These are phyloP conservation scores for Leptographium lundbergii DNA, from an alignment of 2,329 filamentous ascomycete genomes.

Conservation along the genomic window DNA sequence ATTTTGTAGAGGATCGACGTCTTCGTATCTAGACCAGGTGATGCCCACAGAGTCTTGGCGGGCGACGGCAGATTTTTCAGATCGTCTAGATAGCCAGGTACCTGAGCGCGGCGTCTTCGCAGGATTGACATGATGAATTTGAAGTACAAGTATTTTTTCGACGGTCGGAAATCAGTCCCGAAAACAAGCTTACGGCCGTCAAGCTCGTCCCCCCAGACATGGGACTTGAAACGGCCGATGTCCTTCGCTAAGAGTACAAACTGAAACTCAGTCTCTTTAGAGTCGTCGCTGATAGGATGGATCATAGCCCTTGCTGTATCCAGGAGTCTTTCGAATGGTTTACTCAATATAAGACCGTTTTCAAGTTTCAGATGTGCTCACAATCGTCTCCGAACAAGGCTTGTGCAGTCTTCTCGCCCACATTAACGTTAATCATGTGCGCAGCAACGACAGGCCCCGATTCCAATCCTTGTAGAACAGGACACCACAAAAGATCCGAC, in stretches of 20 bases:
- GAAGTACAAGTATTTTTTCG: background rate
- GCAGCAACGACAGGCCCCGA: background rate
- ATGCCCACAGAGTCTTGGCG: background rate
- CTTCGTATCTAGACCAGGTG: background rate
- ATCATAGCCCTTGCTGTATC: background rate
- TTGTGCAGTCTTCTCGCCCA: background rate
- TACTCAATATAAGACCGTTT: background rate
- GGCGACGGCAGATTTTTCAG: background rate
- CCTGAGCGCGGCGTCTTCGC: background rate
- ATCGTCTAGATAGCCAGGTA: background rate
- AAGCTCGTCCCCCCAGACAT: background rate
- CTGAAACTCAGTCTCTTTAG: background rate
- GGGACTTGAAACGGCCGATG: background rate
- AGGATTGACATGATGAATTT: background rate
- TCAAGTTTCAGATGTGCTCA: background rate
- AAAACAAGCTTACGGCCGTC: background rate
- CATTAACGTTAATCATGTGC: conserved; percentile 1
- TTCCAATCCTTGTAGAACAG: no score
- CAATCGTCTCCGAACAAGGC: background rate
- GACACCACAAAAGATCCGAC: no score
- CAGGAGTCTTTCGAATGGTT: background rate
- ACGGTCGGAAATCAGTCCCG: background rate
- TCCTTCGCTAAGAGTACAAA: background rate
- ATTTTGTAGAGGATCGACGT: background rate
- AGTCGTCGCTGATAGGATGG: background rate